These are phyloP conservation scores for Davidsoniella virescens DNA, from an alignment of 2,329 filamentous ascomycete species.

Conservation along the genomic window DNA sequence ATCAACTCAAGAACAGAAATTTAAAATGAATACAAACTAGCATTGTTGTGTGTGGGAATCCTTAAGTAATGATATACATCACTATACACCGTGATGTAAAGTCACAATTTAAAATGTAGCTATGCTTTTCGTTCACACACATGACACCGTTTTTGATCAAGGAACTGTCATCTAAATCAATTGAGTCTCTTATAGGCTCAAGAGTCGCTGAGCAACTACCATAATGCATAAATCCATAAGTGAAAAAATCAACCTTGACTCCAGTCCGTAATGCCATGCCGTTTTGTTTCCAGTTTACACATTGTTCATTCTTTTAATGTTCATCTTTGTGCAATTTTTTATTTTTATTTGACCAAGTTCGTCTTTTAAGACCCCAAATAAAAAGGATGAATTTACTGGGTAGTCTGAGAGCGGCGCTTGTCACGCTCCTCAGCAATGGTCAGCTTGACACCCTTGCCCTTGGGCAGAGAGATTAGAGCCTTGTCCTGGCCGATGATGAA, in stretches of 20 bases:
- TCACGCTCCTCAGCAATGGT: conserved; percentile 98
- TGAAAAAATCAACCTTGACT: conserved; percentile 9
- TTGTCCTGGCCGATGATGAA: conserved; percentile 98
- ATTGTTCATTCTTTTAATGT: conserved; percentile 7
- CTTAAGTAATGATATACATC: no score
- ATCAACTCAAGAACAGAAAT: no score
- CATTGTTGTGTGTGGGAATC: no score
- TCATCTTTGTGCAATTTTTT: conserved; percentile 7
- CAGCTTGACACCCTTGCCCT: conserved; percentile 99
- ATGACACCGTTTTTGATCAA: not conserved
- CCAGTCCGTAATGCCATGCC: conserved; percentile 7
- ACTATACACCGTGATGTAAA: no score
- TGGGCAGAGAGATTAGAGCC: conserved; percentile 98
- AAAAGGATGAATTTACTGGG: conserved; percentile 29
- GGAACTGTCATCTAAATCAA: conserved; percentile 7
- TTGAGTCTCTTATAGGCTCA: conserved; percentile 6
- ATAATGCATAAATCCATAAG: not conserved
- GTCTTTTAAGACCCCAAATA: conserved; percentile 3
- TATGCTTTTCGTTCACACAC: not conserved
- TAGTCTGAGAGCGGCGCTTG: conserved; percentile 61
- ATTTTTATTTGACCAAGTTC: not conserved
- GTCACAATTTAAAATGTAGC: no score
- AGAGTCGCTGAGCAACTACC: conserved; percentile 4
- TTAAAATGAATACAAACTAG: no score
- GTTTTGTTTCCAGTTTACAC: conserved; percentile 6